phyloP scores from a whole-genome alignment of 2,329 filamentous ascomycete genomes.

The Lasiodiplodia sp. region DNA sequence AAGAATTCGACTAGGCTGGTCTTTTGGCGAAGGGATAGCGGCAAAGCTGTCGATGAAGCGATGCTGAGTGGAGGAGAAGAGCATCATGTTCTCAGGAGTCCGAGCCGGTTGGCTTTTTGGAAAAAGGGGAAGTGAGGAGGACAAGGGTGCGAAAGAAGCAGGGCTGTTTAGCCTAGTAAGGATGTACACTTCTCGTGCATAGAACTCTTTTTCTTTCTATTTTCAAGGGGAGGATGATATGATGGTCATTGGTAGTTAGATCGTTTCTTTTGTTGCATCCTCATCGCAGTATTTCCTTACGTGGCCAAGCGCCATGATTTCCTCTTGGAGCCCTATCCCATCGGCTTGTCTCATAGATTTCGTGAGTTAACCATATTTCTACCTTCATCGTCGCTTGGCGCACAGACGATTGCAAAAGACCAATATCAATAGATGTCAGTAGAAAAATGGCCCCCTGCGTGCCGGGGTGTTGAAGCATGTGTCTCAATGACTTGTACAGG shows the following conservation, averaged over 20 bases:
- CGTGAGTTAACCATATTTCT: not conserved
- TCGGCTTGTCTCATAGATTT: not conserved
- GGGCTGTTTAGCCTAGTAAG: not conserved
- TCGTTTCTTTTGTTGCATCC: not conserved
- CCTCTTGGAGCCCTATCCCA: not conserved
- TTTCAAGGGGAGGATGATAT: not conserved
- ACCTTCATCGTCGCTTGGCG: not conserved
- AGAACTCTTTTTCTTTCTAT: not conserved
- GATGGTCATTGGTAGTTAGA: not conserved
- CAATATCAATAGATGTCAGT: not conserved
- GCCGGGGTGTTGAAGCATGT: not conserved
- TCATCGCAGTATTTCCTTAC: not conserved
- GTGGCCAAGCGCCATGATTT: not conserved
- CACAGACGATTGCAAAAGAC: not conserved
- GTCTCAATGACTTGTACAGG: too few species aligned
- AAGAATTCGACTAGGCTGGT: constrained; percentile 5
- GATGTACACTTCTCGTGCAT: too few species aligned
- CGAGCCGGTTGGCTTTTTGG: constrained; percentile 23
- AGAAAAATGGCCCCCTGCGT: too few species aligned
- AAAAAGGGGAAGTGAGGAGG: constrained; percentile 2
- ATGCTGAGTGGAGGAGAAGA: not conserved
- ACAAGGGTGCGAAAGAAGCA: not conserved
- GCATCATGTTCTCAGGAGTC: not conserved
- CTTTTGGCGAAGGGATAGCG: constrained; percentile 20
- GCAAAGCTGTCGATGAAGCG: not conserved